These are phyloP conservation scores for Sclerotinia sclerotiorum DNA, from an alignment of 2,329 filamentous ascomycete genomes.

Conservation along the genomic window DNA sequence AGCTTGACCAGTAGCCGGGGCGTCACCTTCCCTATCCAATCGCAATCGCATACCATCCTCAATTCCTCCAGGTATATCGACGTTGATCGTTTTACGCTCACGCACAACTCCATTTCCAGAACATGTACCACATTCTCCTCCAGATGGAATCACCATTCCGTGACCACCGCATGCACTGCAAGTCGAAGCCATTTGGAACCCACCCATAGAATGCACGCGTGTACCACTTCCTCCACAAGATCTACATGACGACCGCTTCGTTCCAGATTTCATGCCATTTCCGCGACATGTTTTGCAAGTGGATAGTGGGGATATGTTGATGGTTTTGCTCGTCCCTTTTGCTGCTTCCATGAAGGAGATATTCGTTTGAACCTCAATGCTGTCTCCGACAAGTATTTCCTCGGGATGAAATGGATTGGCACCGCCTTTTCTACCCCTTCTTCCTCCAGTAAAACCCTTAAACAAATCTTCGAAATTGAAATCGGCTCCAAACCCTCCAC, in stretches of 20 bases:
- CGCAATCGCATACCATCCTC: slow-evolving; percentile 94
- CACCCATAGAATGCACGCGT: slow-evolving; percentile 84
- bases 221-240: slow-evolving; percentile 84
- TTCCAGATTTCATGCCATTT: slow-evolving; percentile 79
- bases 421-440: slow-evolving; percentile 49
- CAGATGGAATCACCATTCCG: slow-evolving; percentile 73
- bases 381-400: slow-evolving; percentile 83
- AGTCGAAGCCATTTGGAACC: slow-evolving; percentile 93
- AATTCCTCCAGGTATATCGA: slow-evolving; percentile 93
- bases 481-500: slow-evolving; percentile 68
- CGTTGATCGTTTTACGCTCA: slow-evolving; percentile 76
- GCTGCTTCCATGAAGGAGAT: slow-evolving; percentile 97
- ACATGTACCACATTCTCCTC: slow-evolving; percentile 78
- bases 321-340: slow-evolving; percentile 85
- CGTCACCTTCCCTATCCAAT: slow-evolving; percentile 83
- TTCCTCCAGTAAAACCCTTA: slow-evolving; percentile 64
- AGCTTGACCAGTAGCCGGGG: slow-evolving; percentile 71
- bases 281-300: slow-evolving; percentile 82
- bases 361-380: slow-evolving; percentile 90
- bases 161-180: slow-evolving; percentile 79
- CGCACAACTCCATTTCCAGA: slow-evolving; percentile 79
- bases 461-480: slow-evolving; percentile 98
- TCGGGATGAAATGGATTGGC: slow-evolving; percentile 72
- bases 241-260: slow-evolving; percentile 70
- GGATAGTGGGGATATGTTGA: slow-evolving; percentile 78